Evolutionary conservation across 2,329 filamentous ascomycete species (phyloP).

Genomic region (Byssothecium circinans): DNA sequence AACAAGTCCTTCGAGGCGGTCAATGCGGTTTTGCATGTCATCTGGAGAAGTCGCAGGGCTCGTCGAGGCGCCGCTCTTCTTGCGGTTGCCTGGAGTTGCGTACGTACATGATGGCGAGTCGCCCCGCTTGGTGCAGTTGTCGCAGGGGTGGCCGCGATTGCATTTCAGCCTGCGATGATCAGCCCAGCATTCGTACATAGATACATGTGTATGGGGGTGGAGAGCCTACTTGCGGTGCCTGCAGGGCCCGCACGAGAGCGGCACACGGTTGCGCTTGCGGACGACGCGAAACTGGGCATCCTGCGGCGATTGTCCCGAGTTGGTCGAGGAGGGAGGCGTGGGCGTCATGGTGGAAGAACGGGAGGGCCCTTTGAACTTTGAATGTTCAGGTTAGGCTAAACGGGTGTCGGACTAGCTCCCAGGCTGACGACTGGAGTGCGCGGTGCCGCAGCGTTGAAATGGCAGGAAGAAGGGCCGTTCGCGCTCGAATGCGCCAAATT

Average conservation of each 20-base stretch:
- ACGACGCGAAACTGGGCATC: constrained; percentile 86
- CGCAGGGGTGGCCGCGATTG: constrained; percentile 86
- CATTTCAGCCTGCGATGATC: constrained; percentile 71
- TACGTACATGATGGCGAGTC: constrained; percentile 83
- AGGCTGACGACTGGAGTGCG: constrained; percentile 2
- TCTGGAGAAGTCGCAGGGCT: constrained; percentile 68
- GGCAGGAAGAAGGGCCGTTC: constrained; percentile 13
- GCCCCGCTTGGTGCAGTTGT: constrained; percentile 89
- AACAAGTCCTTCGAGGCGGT: constrained; percentile 88
- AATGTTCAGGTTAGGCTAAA: too few relatives aligned
- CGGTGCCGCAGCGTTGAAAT: constrained; percentile 3
- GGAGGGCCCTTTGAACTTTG: constrained; percentile 23
- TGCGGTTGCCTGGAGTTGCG: constrained; percentile 68
- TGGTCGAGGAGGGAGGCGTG: constrained; percentile 77
- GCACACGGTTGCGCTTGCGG: constrained; percentile 87
- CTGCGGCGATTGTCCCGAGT: constrained; percentile 76
- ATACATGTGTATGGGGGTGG: not conserved
- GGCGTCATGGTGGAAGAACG: constrained; percentile 61
- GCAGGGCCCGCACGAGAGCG: constrained; percentile 88
- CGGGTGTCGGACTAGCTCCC: too few relatives aligned
- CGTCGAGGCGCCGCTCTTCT: constrained; percentile 65
- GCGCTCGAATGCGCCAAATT: too few relatives aligned
- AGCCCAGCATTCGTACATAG: constrained; percentile 9
- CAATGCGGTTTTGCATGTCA: constrained; percentile 98
- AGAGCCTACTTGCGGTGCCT: constrained; percentile 78